These are phyloP conservation scores for Chlamydomonas asymmetrica DNA, from an alignment of 139 green algal genomes.

Conservation along the genomic window DNA sequence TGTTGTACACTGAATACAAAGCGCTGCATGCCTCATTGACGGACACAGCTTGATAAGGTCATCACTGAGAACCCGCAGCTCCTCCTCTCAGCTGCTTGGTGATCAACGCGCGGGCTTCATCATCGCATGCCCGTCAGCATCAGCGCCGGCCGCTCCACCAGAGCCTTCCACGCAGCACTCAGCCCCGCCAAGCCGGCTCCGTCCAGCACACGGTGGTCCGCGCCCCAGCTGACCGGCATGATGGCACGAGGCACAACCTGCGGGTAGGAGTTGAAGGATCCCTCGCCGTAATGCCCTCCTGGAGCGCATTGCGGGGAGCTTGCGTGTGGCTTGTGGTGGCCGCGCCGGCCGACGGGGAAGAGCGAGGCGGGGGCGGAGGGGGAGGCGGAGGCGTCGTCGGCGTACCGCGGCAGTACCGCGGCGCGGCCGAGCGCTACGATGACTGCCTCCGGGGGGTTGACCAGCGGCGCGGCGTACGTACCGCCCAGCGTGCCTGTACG, in stretches of 20 bases:
- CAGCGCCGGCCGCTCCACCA: conserved; percentile 70
- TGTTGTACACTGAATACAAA: no score
- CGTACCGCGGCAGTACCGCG: conserved; percentile 38
- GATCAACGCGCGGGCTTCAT: not conserved
- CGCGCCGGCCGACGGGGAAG: not conserved
- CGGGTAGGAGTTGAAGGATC: not conserved
- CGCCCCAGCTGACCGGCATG: conserved; percentile 65
- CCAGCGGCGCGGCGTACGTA: conserved; percentile 77
- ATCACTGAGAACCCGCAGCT: no score
- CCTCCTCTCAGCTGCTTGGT: no score
- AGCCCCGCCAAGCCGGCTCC: conserved; percentile 77
- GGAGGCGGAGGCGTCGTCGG: not conserved
- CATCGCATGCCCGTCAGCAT: conserved; percentile 71
- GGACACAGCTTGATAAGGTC: no score
- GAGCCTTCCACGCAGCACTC: conserved; percentile 59
- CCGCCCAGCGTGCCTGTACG: conserved; percentile 75
- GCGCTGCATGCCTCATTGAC: no score
- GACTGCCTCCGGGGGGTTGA: conserved; percentile 73
- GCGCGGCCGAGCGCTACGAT: conserved; percentile 86
- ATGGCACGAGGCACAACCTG: conserved; percentile 1
- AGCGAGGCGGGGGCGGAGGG: not conserved
- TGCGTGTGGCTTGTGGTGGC: not conserved
- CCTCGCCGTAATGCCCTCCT: conserved; percentile 14
- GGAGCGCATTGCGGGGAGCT: conserved; percentile 8
- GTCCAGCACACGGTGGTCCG: conserved; percentile 88